Evolutionary conservation across 495 filamentous ascomycete genomes (phyloP).

Genomic region (Podospora pseudocomata): DNA sequence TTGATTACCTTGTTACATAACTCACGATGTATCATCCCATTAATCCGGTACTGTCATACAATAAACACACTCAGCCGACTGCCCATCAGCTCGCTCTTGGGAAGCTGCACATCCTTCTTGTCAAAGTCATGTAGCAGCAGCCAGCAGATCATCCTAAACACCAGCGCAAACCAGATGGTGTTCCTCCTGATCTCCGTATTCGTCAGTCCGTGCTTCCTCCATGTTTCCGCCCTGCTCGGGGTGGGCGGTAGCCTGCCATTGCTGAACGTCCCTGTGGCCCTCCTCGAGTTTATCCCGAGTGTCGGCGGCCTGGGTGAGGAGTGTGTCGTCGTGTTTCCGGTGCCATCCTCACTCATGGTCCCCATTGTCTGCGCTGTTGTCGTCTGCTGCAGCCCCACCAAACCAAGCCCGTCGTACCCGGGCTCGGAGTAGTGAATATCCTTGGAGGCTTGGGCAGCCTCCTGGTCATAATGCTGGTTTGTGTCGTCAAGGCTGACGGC

Average conservation of each 20-base stretch:
- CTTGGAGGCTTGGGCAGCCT: slow-evolving; percentile 17
- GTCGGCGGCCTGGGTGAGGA: slow-evolving; percentile 6
- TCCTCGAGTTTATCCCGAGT: neutral
- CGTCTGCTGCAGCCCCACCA: neutral
- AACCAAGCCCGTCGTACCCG: neutral
- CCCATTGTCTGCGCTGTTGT: neutral
- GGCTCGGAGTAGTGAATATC: slow-evolving; percentile 11
- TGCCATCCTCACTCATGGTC: neutral
- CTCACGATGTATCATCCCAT: too few species aligned
- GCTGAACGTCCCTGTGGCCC: slow-evolving; percentile 2
- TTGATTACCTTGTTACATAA: too few species aligned
- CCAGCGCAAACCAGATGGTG: slow-evolving; percentile 38
- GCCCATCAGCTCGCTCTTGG: slow-evolving; percentile 37
- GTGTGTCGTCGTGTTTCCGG: neutral
- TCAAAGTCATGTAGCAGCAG: slow-evolving; percentile 46
- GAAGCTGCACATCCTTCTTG: slow-evolving; percentile 39
- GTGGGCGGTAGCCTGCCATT: neutral
- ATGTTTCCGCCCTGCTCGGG: neutral
- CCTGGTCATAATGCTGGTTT: slow-evolving; percentile 15
- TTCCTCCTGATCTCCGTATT: slow-evolving; percentile 21
- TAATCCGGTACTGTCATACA: slow-evolving; percentile 12
- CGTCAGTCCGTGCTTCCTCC: slow-evolving; percentile 6
- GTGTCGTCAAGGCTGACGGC: slow-evolving; percentile 11
- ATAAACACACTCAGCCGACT: slow-evolving; percentile 43
- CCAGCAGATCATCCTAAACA: slow-evolving; percentile 48